Evolutionary conservation across 805 yeast species (phyloP), one percentile per base, ranked within the genome.

Genomic region (Pichia gijzeniarum): DNA sequence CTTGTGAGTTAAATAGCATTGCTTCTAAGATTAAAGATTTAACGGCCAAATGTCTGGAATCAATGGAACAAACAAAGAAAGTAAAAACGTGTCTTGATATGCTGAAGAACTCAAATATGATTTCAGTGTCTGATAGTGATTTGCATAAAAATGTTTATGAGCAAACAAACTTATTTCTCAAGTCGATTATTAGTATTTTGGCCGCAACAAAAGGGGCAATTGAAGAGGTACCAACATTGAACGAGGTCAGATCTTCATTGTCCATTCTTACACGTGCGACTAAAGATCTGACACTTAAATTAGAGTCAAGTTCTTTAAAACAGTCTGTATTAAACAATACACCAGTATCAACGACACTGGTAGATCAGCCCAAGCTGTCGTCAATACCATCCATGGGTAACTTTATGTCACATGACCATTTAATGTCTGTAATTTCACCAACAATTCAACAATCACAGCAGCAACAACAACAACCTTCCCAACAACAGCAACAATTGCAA

Each of bases 271-370:
- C 97, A 0, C 80, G 87, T 52, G 85, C 90, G 3, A 87, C 96
- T 4, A 91, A 91, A 57, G 98, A 91, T 58, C 84, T 91, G 14
- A 89, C 97, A 0, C 80, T 87, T n/a, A 71, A 86, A 54, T 66
- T 90, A 36, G 96, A 90, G 59, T 71, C 74, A 35, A 77, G 84
- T 48, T 70, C 82, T 16, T 76, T 64, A 48, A 64, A 64, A 34
- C 58, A 58, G 17, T 49, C 58, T 9, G 61, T 60, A 9, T 45
- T 50, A 38, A 55, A 57, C 7, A 57, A 51, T 42, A 47, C 49
- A 14, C 44, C 54, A 8, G 42, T 57, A 1, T 34, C 53, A 8
- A 48, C 45, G 19, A 51, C 45, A 19, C 40, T 52, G 21, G 48
- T 53, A 25, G 65, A 62, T 31, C 67, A 62, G 44, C 69, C 69